Evolutionary conservation across 805 yeast species (phyloP), one percentile per base, ranked within the genome.

Genomic region (Spathaspora sp.): DNA sequence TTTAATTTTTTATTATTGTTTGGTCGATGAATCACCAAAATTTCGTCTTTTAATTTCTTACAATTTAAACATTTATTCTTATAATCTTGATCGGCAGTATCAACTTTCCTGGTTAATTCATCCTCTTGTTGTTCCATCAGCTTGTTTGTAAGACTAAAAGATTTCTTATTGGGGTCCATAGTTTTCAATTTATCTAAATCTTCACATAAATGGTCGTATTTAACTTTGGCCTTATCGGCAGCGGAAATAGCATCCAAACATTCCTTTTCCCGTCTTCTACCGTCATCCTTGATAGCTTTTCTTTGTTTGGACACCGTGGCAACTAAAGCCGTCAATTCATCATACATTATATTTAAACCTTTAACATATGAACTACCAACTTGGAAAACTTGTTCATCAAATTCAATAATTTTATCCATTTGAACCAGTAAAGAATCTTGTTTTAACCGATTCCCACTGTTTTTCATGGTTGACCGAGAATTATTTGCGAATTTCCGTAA

Each of bases 61-160:
- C 94, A 87, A 2, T 81, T 70, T 42, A 84, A 79, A 5, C 91
- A 96, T 61, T 81, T 87, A 60, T 80, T 82, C 65, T 85, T 84
- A 70, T 90, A 94, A 56, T 94, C 99, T 49, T 81, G 78, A 67
- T 94, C 97, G 0, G 97, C 96, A 50, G 75, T 69, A 57, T 86
- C 89, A 46, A 94, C 89, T 63, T 93, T 92, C 50, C 85, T 73
- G 54, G 80, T 83, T 17, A 93, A 73, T 47, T 92, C 97, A 63
- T 93, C 98, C 64, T 94, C 98, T 64, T 86, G 88, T 69, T 93
- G 97, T 49, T 85, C 86, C 1, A 87, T 83, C 0, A 91, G 84
- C 57, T 86, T 86, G 42, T 89, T 81, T 63, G 89, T 89, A 64
- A 94, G 78, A 2, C 93, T 82, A 48, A 92, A 84, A 55, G 87